phyloP scores from a whole-genome alignment of 441 rosid genomes.

The Euphorbia celastroides region DNA sequence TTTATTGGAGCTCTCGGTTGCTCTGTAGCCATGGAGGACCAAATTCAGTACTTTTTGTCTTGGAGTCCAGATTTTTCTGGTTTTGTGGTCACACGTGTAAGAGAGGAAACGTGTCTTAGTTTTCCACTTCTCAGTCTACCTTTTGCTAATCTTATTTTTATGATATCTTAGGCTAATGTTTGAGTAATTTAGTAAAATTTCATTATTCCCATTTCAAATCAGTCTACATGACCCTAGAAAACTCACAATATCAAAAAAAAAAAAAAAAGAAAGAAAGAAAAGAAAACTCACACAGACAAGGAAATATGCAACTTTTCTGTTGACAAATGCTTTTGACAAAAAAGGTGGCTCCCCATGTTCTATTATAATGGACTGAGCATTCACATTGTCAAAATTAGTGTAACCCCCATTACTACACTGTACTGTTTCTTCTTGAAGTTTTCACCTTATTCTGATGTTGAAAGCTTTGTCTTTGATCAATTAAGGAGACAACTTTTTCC shows the following conservation, averaged over 20 bases:
- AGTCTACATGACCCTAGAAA: neutral
- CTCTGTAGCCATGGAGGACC: neutral
- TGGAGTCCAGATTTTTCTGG: neutral
- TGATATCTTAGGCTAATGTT: neutral
- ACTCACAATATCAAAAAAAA: no score
- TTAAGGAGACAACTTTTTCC: neutral
- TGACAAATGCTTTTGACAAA: no score
- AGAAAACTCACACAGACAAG: no score
- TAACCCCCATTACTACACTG: neutral
- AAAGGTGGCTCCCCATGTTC: no score
- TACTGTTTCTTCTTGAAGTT: neutral
- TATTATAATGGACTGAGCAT: no score
- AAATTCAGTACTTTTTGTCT: neutral
- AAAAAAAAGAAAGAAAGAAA: no score
- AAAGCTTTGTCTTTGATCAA: neutral
- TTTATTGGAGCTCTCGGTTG: no score
- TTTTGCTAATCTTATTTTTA: neutral
- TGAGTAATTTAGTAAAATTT: neutral
- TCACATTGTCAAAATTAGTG: neutral
- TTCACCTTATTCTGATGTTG: neutral
- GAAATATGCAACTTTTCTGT: no score
- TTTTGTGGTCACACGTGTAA: neutral
- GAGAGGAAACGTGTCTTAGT: neutral
- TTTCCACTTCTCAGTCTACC: neutral
- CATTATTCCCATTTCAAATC: no score